A percentile compares a stretch with the other conserved stretches of the same genome.
These are phyloP conservation scores for Camellia japonica DNA, from an alignment of 148 eudicot species.

Conservation along the genomic window DNA sequence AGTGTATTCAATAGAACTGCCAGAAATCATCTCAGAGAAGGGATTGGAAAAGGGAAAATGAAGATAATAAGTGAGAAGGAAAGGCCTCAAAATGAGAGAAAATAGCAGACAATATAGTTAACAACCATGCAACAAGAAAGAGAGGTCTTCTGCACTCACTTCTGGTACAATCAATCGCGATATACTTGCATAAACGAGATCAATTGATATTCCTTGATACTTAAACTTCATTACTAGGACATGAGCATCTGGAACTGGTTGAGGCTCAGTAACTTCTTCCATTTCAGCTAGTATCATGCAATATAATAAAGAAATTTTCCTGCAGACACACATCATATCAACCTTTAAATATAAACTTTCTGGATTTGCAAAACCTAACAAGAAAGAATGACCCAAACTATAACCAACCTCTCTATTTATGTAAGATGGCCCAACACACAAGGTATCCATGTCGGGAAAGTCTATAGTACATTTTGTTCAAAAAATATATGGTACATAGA, in stretches of 20 bases:
- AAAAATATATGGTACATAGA: no score
- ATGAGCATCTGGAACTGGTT: conserved; percentile 56
- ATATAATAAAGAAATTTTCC: conserved; percentile 47
- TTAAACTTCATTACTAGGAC: conserved; percentile 61
- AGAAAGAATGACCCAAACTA: neutral
- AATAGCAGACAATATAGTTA: neutral
- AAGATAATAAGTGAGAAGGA: neutral
- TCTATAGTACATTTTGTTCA: no score
- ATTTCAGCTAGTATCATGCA: conserved; percentile 47
- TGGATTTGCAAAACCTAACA: neutral
- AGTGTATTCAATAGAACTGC: neutral
- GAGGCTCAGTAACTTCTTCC: conserved; percentile 52
- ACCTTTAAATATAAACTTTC: conserved; percentile 3
- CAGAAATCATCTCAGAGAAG: neutral
- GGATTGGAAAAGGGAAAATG: neutral
- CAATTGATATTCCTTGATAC: conserved; percentile 51
- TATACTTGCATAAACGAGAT: conserved; percentile 56
- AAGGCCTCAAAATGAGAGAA: neutral
- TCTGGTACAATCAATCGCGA: conserved; percentile 38
- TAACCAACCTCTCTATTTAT: conserved; percentile 29
- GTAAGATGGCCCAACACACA: conserved; percentile 33
- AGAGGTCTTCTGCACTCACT: conserved; percentile 27
- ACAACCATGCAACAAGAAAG: neutral
- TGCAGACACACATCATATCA: conserved; percentile 13
- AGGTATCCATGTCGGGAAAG: conserved; percentile 25